These are phyloP conservation scores for Trametes maxima DNA, from an alignment of 768 basidiomycete genomes.

Conservation along the genomic window DNA sequence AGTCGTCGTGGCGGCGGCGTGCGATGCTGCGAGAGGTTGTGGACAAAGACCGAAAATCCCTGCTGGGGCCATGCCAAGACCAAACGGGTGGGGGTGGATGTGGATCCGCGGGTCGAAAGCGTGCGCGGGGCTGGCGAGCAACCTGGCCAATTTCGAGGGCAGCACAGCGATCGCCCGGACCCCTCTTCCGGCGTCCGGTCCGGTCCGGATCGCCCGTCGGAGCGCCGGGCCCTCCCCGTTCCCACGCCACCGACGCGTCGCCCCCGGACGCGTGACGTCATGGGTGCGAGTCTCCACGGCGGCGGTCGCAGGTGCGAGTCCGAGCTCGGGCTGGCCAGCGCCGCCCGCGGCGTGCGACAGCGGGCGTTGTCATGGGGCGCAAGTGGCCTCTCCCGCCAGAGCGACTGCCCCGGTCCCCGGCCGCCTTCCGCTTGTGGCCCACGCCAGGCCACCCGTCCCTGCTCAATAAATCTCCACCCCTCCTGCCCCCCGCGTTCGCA, in stretches of 20 bases:
- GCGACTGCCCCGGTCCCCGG: not conserved
- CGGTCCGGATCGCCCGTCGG: not conserved
- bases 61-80: too few species aligned
- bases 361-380: constrained; percentile 27
- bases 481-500: not conserved
- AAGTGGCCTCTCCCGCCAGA: not conserved
- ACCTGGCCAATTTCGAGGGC: too few species aligned
- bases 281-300: not conserved
- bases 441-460: not conserved
- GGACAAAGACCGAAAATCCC: too few species aligned
- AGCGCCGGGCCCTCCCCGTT: not conserved
- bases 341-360: not conserved
- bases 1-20: too few species aligned
- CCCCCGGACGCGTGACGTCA: constrained; percentile 37
- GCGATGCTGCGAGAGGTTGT: too few species aligned
- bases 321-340: too few species aligned
- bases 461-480: constrained; percentile 1
- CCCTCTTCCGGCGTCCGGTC: too few species aligned
- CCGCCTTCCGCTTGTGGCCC: not conserved
- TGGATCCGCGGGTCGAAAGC: too few species aligned
- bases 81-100: too few species aligned
- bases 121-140: too few species aligned
- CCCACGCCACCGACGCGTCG: constrained; percentile 28
- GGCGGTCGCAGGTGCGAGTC: not conserved
- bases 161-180: too few species aligned